Percentiles rank a stretch among this genome's conserved stretches.
Evolutionary conservation across 257 asterid genomes (phyloP).

Genomic region (Solanum lignicaule): DNA sequence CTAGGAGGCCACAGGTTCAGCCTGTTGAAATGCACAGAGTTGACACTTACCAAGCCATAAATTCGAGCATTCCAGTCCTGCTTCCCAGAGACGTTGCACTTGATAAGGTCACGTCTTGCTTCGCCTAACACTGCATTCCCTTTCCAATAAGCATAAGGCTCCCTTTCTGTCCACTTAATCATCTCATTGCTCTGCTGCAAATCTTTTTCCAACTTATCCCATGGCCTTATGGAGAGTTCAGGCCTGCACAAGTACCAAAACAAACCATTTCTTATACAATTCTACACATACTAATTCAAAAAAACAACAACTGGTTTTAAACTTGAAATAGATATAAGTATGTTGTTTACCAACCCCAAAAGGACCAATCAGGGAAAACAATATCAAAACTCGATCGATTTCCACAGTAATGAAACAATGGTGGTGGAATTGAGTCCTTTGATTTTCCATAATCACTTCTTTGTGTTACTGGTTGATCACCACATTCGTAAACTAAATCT

Average conservation of each 20-base stretch:
- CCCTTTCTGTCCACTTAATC: slow-evolving; percentile 56
- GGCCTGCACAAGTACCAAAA: slow-evolving; percentile 38
- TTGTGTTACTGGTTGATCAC: slow-evolving; percentile 46
- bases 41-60: slow-evolving; percentile 37
- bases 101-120: slow-evolving; percentile 28
- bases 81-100: slow-evolving; percentile 44
- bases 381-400: slow-evolving; percentile 49
- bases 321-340: slow-evolving; percentile 3
- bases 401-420: slow-evolving; percentile 66
- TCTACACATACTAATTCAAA: background rate
- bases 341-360: slow-evolving; percentile 98
- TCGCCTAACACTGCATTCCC: slow-evolving; percentile 38
- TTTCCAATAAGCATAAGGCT: slow-evolving; percentile 84
- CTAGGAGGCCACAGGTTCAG: background rate
- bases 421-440: slow-evolving; percentile 34
- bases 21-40: background rate
- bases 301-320: background rate
- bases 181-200: slow-evolving; percentile 35
- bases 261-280: background rate
- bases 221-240: slow-evolving; percentile 70
- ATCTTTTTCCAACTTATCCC: slow-evolving; percentile 56
- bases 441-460: slow-evolving; percentile 15
- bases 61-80: slow-evolving; percentile 51
- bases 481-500: slow-evolving; percentile 59
- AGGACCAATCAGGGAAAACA: slow-evolving; percentile 90